These are phyloP conservation scores for Populus trichocarpa DNA, from an alignment of 441 rosid genomes.

Conservation along the genomic window DNA sequence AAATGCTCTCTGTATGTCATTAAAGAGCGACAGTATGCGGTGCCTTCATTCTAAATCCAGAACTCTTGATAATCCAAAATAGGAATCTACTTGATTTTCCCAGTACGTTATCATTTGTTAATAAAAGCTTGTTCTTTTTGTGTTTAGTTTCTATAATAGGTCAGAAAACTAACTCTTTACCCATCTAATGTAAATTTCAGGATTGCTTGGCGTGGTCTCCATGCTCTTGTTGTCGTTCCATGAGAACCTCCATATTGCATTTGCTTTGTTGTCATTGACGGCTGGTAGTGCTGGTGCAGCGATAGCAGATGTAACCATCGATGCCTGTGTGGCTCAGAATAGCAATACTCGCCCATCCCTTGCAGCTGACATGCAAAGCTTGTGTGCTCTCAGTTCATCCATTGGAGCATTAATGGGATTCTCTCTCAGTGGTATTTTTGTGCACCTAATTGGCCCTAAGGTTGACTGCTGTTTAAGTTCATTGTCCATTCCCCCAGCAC, in stretches of 20 bases:
- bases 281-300: slow-evolving; percentile 77
- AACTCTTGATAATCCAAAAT: neutral
- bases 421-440: slow-evolving; percentile 72
- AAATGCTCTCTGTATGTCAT: neutral
- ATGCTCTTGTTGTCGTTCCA: slow-evolving; percentile 73
- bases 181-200: slow-evolving; percentile 32
- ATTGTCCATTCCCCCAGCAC: slow-evolving; percentile 4
- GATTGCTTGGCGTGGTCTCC: slow-evolving; percentile 65
- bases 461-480: slow-evolving; percentile 29
- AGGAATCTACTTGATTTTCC: neutral
- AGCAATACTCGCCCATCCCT: slow-evolving; percentile 76
- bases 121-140: neutral
- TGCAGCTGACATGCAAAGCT: slow-evolving; percentile 97
- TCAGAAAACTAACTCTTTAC: neutral
- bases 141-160: neutral
- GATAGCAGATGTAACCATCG: slow-evolving; percentile 92
- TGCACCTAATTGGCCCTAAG: slow-evolving; percentile 88
- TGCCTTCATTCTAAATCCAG: neutral
- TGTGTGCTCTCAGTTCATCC: slow-evolving; percentile 70
- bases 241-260: slow-evolving; percentile 58
- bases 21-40: neutral
- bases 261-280: slow-evolving; percentile 67
- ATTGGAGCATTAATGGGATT: slow-evolving; percentile 80
- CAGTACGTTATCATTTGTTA: neutral
- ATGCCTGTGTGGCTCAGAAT: slow-evolving; percentile 93